Evolutionary conservation across 805 yeast species (phyloP), one percentile per base, ranked within the genome.

Genomic region (Suhomyces sp.): DNA sequence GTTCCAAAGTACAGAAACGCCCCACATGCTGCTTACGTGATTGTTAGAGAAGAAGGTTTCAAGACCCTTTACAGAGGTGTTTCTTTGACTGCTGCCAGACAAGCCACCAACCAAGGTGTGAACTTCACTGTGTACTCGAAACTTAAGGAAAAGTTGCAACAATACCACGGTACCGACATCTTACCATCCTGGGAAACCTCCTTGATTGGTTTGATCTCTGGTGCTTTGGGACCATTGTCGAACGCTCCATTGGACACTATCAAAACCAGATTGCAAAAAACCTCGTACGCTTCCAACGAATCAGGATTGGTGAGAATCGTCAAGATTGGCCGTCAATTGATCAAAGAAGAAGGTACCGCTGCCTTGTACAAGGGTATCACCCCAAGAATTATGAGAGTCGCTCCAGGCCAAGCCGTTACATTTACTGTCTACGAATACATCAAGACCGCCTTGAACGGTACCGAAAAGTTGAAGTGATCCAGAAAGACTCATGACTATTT

Each of bases 361-460:
- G 79, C 79, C 15, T 71, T 93, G 69, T 93, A 93, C 79, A 90
- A 93, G 69, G 99, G 99, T 76, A 93, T 93, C 68, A 91, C 97
- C 23, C 99, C 99, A 62, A 87, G 99, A 77, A 93, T 93, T 62
- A 92, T 93, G 96, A 87, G 99, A 76, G 99, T 93, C 49, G 99
- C 99, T 10, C 97, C 99, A 23, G 99, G 99, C 57, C 99, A 93
- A 76, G 97, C 98, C 52, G 98, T 93, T 53, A 94, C 97, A 15
- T 93, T 93, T 76, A 94, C 98, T 6, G 97, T 94, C 44, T 93
- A 93, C 72, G 99, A 93, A 76, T 87, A 79, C 67, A 88, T 90
- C 68, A 87, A 91, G 71, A 82, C 79, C 22, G 75, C 78, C 48
- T 79, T 92, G 68, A 66, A 54, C 40, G 76, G 77, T 48, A 69